A percentile compares a stretch with the other conserved stretches of the same genome.
Conservation (phyloP, 176 grass and related monocot genomes). For the Elymus sibiricus region DNA sequence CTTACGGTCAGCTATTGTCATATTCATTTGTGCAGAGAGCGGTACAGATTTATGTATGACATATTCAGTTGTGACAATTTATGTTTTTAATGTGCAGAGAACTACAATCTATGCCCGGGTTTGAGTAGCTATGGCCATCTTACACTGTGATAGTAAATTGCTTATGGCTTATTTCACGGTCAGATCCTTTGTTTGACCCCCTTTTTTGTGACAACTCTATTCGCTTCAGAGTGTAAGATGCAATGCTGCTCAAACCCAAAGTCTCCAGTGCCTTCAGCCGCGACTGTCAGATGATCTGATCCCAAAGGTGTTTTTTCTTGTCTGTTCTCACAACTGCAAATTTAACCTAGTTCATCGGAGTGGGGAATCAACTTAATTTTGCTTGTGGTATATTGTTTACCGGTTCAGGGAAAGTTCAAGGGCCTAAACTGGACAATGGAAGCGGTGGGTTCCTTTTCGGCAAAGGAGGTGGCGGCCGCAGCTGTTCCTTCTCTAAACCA, state of each 20-base stretch:
- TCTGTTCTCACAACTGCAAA: not conserved
- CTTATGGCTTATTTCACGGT: not conserved
- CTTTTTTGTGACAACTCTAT: slow-evolving; percentile 10
- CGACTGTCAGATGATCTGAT: slow-evolving; percentile 37
- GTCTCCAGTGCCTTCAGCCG: slow-evolving; percentile 39
- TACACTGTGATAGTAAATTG: too few species aligned
- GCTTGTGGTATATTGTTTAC: not conserved
- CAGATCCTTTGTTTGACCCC: not conserved
- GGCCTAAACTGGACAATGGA: slow-evolving; percentile 42
- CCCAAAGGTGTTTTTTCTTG: slow-evolving; percentile 34
- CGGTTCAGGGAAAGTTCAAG: slow-evolving; percentile 33
- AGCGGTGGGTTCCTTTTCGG: slow-evolving; percentile 45
- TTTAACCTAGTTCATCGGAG: not conserved
- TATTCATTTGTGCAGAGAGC: not conserved
- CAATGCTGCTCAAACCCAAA: slow-evolving; percentile 50
- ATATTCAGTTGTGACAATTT: slow-evolving; percentile 10
- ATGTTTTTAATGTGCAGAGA: slow-evolving; percentile 54
- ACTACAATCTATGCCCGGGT: slow-evolving; percentile 98
- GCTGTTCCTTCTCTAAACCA: slow-evolving; percentile 46
- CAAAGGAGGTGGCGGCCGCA: slow-evolving; percentile 37
- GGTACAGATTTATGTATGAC: too few species aligned
- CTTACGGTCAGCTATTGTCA: not conserved
- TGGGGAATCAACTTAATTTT: not conserved
- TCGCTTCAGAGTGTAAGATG: slow-evolving; percentile 38
- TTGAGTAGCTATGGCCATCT: too few species aligned